These are phyloP conservation scores for Colletotrichum trifolii DNA, from an alignment of 2,329 filamentous ascomycete species.

Conservation along the genomic window DNA sequence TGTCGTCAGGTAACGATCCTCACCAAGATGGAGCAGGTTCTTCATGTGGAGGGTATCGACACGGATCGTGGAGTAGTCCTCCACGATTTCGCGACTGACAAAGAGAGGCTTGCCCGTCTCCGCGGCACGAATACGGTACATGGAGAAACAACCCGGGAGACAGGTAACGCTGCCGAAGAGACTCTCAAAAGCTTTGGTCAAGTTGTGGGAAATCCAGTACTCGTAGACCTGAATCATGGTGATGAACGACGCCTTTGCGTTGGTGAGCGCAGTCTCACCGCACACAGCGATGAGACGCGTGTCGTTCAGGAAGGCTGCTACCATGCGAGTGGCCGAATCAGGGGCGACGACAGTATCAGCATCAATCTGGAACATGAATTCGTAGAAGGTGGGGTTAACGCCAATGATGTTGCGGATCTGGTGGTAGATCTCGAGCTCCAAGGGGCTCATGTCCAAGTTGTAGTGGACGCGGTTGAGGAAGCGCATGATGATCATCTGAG, in stretches of 20 bases:
- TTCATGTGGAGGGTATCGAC: slow-evolving; percentile 99
- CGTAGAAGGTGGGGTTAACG: slow-evolving; percentile 98
- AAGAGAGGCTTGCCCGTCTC: slow-evolving; percentile 97
- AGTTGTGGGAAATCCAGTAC: slow-evolving; percentile 98
- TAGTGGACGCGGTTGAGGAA: slow-evolving; percentile 99
- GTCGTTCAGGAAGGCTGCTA: slow-evolving; percentile 90
- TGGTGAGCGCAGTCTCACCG: slow-evolving; percentile 92
- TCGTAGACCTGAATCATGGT: slow-evolving; percentile 99
- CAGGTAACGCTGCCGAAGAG: slow-evolving; percentile 98
- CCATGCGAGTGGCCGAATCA: slow-evolving; percentile 92
- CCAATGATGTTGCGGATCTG: slow-evolving; percentile 99
- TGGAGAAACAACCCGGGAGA: slow-evolving; percentile 97
- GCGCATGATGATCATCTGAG: slow-evolving; percentile 97
- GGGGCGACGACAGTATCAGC: slow-evolving; percentile 93
- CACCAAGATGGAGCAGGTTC: slow-evolving; percentile 94
- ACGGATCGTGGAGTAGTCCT: slow-evolving; percentile 89
- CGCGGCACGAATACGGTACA: slow-evolving; percentile 96
- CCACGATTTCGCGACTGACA: slow-evolving; percentile 90
- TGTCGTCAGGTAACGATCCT: slow-evolving; percentile 97
- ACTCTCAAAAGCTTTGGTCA: slow-evolving; percentile 96
- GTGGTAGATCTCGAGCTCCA: slow-evolving; percentile 98
- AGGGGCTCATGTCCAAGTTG: slow-evolving; percentile 93
- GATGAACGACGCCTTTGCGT: slow-evolving; percentile 91
- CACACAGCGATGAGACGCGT: slow-evolving; percentile 94
- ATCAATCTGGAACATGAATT: slow-evolving; percentile 96